Evolutionary conservation across 108 stramenopile species (phyloP), one percentile per base, ranked within the genome.

Genomic region (Skeletonema tropicum): DNA sequence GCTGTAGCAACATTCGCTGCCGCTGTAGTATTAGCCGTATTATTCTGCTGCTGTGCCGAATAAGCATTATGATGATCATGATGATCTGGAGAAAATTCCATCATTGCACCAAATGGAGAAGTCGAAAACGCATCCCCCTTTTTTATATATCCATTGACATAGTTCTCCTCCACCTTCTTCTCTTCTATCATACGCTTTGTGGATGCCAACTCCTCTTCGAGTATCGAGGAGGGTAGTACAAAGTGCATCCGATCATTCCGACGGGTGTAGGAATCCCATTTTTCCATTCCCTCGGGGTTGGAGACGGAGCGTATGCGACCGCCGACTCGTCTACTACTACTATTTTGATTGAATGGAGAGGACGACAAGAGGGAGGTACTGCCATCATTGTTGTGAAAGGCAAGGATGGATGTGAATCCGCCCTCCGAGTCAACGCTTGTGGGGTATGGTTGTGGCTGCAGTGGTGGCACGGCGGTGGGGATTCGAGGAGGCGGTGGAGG

Each of bases 281-380:
- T 91, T 60, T 95, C 92, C 94, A 95, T 93, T n/a, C 92, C 92
- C 70, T 95, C 94, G 8, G 94, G 94, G 66, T 95, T 95, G 30
- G 92, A 93, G 11, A 85, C 89, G 66, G 90, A 91, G 35, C 93
- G 89, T 15, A 86, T 49, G 2, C 92, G 79, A 9, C 81, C 81
- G 13, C 52, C 32, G 26, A 64, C 29, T 14, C 68, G 55, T 26
- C 26, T 19, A n/a, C 26, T 29, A 1, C 26, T 29, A 29, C 26
- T 29, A 2, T 11, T 60, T 60, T 23, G 17, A 19, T 33, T 68
- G 49, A 55, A 19, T 49, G 66, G 38, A 49, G 38, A 60, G 19
- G 48, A 17, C 57, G 62, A 57, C 32, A 19, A 15, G 21, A 52
- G 71, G 6, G 60, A 30, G 36, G n/a, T n/a, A n/a, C 59, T 42